Percentiles rank a stretch among this genome's conserved stretches.
phyloP scores from a whole-genome alignment of 140 eudicot species.

The Erigeron philadelphicus region DNA sequence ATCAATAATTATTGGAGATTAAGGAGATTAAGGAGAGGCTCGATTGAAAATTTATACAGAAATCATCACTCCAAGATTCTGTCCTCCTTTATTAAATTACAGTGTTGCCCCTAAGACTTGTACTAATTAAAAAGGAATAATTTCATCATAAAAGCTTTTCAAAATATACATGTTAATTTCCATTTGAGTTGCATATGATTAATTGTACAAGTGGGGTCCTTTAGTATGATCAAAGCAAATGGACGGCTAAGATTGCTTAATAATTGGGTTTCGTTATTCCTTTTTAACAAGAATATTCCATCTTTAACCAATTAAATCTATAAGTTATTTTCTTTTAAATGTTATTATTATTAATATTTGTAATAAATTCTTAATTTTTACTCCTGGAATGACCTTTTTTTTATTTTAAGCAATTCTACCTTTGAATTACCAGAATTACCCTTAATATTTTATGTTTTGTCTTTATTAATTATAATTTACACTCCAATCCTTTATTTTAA shows the following conservation, averaged over 20 bases:
- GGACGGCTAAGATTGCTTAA: constrained; percentile 33
- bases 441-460: too few relatives aligned
- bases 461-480: too few relatives aligned
- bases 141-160: constrained; percentile 27
- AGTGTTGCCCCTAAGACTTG: constrained; percentile 24
- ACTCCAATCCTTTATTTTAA: too few relatives aligned
- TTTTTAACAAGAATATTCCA: neutral
- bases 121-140: constrained; percentile 18
- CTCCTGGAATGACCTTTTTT: too few relatives aligned
- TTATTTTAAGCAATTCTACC: too few relatives aligned
- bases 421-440: too few relatives aligned
- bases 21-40: too few relatives aligned
- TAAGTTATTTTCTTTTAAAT: neutral
- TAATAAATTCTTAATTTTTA: too few relatives aligned
- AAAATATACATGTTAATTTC: constrained; percentile 25
- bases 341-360: too few relatives aligned
- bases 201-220: constrained; percentile 26
- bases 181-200: constrained; percentile 36
- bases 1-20: too few relatives aligned
- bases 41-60: neutral
- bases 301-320: neutral
- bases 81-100: constrained; percentile 20
- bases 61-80: constrained; percentile 42
- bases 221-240: constrained; percentile 22
- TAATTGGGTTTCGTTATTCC: constrained; percentile 15